Conservation (phyloP, 202 grass and related monocot species). For the Schoenoplectus triqueter region DNA sequence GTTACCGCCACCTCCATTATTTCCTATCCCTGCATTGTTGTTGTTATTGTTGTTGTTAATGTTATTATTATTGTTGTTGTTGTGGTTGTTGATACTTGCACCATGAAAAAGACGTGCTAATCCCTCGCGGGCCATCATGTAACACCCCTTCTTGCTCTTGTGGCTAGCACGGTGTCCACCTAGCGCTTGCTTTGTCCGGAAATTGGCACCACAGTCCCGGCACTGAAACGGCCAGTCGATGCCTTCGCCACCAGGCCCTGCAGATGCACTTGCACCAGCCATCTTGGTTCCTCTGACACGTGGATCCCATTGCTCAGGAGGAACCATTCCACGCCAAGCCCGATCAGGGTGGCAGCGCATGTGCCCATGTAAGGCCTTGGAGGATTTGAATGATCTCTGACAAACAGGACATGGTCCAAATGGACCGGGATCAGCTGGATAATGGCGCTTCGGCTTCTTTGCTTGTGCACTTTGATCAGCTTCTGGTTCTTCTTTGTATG, state of each 20-base stretch:
- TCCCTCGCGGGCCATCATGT: conserved; percentile 40
- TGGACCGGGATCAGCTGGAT: not conserved
- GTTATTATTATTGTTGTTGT: not conserved
- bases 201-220: conserved; percentile 29
- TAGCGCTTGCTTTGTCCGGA: conserved; percentile 52
- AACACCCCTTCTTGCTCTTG: conserved; percentile 44
- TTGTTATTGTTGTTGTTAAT: not conserved
- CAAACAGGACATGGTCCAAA: conserved; percentile 45
- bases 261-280: not conserved
- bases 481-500: conserved; percentile 22
- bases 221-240: conserved; percentile 37
- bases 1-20: conserved; percentile 22
- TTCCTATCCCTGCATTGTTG: conserved; percentile 20
- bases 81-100: conserved; percentile 25
- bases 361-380: conserved; percentile 63
- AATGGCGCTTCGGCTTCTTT: conserved; percentile 6
- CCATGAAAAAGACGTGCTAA: conserved; percentile 3
- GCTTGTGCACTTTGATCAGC: not conserved
- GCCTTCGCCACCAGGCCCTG: not conserved
- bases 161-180: conserved; percentile 68
- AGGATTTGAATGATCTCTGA: conserved; percentile 31
- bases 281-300: not conserved
- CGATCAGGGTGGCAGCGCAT: conserved; percentile 58
- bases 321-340: conserved; percentile 49
- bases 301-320: conserved; percentile 27